Conservation (phyloP, 2,329 filamentous ascomycete genomes). For the Apiospora malaysiana region DNA sequence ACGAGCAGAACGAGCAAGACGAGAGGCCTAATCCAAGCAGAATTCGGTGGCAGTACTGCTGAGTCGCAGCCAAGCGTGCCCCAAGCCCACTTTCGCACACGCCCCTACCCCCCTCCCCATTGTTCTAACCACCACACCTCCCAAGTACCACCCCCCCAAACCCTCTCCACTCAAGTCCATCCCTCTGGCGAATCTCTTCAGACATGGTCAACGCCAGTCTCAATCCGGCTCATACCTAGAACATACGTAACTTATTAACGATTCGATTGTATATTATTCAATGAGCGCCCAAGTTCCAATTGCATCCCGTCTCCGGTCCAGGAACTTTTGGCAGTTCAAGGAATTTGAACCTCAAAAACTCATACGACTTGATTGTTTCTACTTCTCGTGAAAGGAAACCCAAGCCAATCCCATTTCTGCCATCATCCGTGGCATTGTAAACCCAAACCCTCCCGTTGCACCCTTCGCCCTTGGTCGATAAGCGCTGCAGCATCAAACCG, state of each 20-base stretch:
- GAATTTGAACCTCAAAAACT: slow-evolving; percentile 14
- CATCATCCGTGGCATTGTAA: slow-evolving; percentile 6
- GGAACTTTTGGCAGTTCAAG: slow-evolving; percentile 23
- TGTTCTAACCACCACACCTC: background rate
- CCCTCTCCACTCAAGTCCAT: slow-evolving; percentile 14
- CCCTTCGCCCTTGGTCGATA: background rate
- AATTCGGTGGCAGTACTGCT: slow-evolving; percentile 5
- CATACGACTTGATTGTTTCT: background rate
- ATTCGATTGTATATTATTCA: slow-evolving; percentile 28
- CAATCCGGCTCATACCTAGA: slow-evolving; percentile 27
- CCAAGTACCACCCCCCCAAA: background rate
- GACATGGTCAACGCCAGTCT: slow-evolving; percentile 28
- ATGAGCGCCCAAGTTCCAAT: slow-evolving; percentile 27
- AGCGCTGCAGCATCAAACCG: slow-evolving; percentile 12
- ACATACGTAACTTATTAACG: slow-evolving; percentile 27
- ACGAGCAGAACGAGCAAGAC: too few relatives aligned
- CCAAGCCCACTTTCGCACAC: slow-evolving; percentile 9
- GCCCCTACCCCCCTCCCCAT: slow-evolving; percentile 9
- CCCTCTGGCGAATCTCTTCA: slow-evolving; percentile 24
- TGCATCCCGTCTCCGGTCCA: slow-evolving; percentile 22
- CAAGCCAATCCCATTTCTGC: slow-evolving; percentile 1
- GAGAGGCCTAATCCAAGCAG: background rate
- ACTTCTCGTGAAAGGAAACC: background rate
- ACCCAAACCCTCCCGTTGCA: slow-evolving; percentile 11
- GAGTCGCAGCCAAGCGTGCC: slow-evolving; percentile 15